Evolutionary conservation across 345 rosid species (phyloP).

Genomic region (Eucalyptus fibrosa): DNA sequence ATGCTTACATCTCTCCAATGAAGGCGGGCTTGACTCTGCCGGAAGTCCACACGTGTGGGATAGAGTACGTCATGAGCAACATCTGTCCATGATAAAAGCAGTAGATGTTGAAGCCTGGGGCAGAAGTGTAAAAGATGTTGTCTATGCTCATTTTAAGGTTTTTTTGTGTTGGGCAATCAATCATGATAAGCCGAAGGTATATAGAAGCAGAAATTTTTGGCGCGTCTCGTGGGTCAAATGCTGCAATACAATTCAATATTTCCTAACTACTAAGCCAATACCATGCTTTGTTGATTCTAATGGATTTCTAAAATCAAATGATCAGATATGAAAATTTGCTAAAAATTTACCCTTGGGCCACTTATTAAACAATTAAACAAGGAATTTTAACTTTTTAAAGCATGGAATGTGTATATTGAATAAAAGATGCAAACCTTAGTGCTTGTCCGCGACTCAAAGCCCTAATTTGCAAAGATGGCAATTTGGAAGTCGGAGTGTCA

Average conservation of each 20-base stretch:
- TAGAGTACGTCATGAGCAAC: not conserved
- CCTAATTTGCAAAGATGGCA: not conserved
- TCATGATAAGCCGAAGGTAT: not conserved
- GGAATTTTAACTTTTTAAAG: not conserved
- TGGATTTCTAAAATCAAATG: not conserved
- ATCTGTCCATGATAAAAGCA: not conserved
- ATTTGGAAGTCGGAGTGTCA: not conserved
- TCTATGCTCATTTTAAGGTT: not conserved
- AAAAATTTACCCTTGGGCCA: not conserved
- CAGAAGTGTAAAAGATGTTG: not conserved
- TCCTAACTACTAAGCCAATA: not conserved
- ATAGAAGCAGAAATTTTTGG: not conserved
- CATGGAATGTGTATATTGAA: not conserved
- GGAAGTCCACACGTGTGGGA: not conserved
- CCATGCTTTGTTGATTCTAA: not conserved
- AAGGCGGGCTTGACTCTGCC: not conserved
- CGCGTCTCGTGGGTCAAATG: not conserved
- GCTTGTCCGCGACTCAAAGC: not conserved
- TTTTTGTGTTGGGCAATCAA: not conserved
- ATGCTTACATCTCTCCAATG: not conserved
- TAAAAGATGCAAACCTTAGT: too few species aligned
- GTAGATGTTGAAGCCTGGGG: not conserved
- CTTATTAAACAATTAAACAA: not conserved
- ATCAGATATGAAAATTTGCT: not conserved
- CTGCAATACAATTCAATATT: not conserved